Evolutionary conservation across 768 basidiomycete species (phyloP).

Genomic region (Heimioporus sp.): DNA sequence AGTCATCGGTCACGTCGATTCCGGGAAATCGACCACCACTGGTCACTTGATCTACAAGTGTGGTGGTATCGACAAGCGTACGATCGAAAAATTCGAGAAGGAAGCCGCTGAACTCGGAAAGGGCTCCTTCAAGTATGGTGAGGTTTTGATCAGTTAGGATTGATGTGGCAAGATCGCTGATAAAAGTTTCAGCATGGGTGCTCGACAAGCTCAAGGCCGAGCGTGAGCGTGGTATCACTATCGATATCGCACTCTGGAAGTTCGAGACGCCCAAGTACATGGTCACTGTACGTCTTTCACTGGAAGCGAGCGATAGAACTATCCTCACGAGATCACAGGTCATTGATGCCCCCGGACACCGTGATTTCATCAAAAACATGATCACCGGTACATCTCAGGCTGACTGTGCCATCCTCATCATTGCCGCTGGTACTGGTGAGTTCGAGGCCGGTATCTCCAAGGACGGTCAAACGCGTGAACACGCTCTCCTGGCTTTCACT

Average conservation of each 20-base stretch:
- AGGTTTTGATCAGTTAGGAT: constrained; percentile 32
- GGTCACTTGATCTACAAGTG: constrained; percentile 99
- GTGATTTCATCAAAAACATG: constrained; percentile 99
- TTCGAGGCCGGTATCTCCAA: constrained; percentile 99
- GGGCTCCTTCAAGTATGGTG: constrained; percentile 97
- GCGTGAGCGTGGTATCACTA: constrained; percentile 99
- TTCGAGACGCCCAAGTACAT: constrained; percentile 99
- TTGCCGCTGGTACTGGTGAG: constrained; percentile 98
- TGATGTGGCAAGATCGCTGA: constrained; percentile 16
- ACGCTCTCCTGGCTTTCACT: constrained; percentile 99
- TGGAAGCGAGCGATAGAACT: not conserved
- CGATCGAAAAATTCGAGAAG: constrained; percentile 99
- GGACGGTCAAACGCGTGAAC: constrained; percentile 99
- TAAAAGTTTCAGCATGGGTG: constrained; percentile 80
- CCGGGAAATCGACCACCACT: constrained; percentile 99
- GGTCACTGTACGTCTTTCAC: constrained; percentile 68
- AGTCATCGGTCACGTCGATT: constrained; percentile 99
- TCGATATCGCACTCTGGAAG: constrained; percentile 99
- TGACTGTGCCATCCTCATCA: constrained; percentile 99
- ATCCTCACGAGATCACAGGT: constrained; percentile 51
- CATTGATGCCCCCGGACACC: constrained; percentile 99
- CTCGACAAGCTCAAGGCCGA: constrained; percentile 99
- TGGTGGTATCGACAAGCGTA: constrained; percentile 99
- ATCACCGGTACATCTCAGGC: constrained; percentile 99
- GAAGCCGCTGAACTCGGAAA: constrained; percentile 99